Conservation (phyloP, 352 stramenopile species). For the Aphanomyces cochlioides region DNA sequence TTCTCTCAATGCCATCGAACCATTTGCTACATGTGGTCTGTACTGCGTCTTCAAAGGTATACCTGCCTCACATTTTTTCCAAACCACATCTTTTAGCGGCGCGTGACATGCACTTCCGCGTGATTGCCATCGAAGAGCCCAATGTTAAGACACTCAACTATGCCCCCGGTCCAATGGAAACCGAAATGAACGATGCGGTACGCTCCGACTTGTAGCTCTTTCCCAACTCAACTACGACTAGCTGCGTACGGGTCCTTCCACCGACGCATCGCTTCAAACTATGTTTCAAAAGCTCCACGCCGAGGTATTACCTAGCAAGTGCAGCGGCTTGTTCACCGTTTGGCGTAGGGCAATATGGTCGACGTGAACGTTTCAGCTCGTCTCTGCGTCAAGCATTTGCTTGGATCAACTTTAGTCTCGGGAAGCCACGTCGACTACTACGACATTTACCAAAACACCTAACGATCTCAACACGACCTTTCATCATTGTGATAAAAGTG, state of each 20-base stretch:
- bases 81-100: constrained; percentile 38
- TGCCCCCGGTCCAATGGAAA: constrained; percentile 84
- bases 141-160: constrained; percentile 64
- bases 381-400: constrained; percentile 52
- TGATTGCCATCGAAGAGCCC: constrained; percentile 60
- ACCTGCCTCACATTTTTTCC: not conserved
- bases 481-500: no score
- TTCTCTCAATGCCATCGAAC: constrained; percentile 74
- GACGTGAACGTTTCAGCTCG: constrained; percentile 48
- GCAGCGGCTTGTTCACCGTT: not conserved
- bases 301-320: constrained; percentile 20
- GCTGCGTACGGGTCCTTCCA: constrained; percentile 47
- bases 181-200: constrained; percentile 70
- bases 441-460: constrained; percentile 31
- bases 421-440: constrained; percentile 82
- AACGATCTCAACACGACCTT: no score
- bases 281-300: constrained; percentile 57
- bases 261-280: constrained; percentile 40
- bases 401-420: constrained; percentile 50
- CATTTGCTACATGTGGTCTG: constrained; percentile 69
- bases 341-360: constrained; percentile 30
- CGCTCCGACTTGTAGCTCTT: constrained; percentile 14
- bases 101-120: constrained; percentile 80
- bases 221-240: not conserved
- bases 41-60: constrained; percentile 77